Evolutionary conservation across 805 yeast genomes (phyloP).

Genomic region (Ogataea populi-albae): DNA sequence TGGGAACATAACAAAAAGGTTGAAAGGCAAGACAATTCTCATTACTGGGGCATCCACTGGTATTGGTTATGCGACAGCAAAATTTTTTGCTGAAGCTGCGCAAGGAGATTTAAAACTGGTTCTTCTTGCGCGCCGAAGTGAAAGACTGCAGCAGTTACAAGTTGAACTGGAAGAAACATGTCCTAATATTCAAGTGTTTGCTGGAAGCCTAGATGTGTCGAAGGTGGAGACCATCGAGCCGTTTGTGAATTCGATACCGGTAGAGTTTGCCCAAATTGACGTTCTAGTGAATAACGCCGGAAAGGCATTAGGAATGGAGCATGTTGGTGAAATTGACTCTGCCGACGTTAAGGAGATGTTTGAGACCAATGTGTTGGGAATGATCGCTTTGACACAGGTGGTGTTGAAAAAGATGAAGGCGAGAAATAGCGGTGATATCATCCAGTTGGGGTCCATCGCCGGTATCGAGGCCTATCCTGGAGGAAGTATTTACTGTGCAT

Average conservation of each 20-base stretch:
- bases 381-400: conserved; percentile 44
- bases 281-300: conserved; percentile 62
- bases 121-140: conserved; percentile 75
- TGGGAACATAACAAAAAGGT: no score
- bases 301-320: conserved; percentile 43
- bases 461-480: conserved; percentile 71
- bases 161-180: conserved; percentile 44
- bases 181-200: conserved; percentile 44
- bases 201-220: conserved; percentile 56
- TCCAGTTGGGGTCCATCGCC: conserved; percentile 67
- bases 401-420: conserved; percentile 40
- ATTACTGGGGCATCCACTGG: conserved; percentile 50
- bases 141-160: conserved; percentile 51
- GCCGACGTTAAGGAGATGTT: conserved; percentile 43
- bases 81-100: conserved; percentile 52
- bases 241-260: conserved; percentile 52
- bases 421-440: conserved; percentile 51
- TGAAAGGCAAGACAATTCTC: conserved; percentile 15
- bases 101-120: conserved; percentile 68
- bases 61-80: conserved; percentile 47
- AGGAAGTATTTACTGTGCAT: conserved; percentile 68
- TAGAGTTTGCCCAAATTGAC: conserved; percentile 57
- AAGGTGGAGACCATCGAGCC: conserved; percentile 47
- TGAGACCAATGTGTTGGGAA: conserved; percentile 46
- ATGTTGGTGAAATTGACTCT: conserved; percentile 38